Base-by-base conservation (phyloP, 2,329 filamentous ascomycete species). In the Orbilia blumenaviensis region DNA sequence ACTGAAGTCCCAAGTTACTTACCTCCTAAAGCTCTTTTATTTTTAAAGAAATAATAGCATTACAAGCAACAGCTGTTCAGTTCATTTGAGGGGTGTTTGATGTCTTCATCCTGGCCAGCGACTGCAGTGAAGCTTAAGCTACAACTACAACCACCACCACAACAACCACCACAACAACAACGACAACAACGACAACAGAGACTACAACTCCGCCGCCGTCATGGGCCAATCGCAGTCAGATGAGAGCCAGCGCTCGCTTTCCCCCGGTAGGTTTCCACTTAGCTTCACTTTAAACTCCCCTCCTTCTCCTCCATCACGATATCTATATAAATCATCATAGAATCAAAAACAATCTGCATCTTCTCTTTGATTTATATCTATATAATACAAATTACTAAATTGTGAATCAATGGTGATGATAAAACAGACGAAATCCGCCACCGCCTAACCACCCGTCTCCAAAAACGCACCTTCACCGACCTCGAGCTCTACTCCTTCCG, bases 401-500 rank as follows among this genome's bases (percentile, higher is more conserved):
- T 16, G n/a, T 46, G 36, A 58, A 18, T 10, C 36, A 34, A 67
- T 44, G 2, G 3, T 2, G 1, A 21, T 12, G 25, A n/a, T 27
- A 42, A 29, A n/a, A 34, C 38, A 79, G 80, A 80, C 25, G 78
- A 80, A 46, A 71, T 80, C 34, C 76, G 79, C 21, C 69, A 72
- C 29, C 68, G 56, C 27, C 77, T 80, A n/a, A 79, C 79, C 12
- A 50, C 76, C 18, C 78, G 76, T 41, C 92, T 93, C 81, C 90
- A 88, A 66, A 86, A 88, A 72, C 90, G 89, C 80, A 91, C 89
- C 83, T 92, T 91, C 82, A 89, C 89, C 0, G 86, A 89, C 0
- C 85, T 93, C 67, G 91, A 93, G 82, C 84, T 92, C 29, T 92
- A 91, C 82, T 91, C 88, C 32, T 88, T 92, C 82, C 90, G 89